phyloP scores from a whole-genome alignment of 225 moss, liverwort and hornwort genomes.

The Ulota crispa region DNA sequence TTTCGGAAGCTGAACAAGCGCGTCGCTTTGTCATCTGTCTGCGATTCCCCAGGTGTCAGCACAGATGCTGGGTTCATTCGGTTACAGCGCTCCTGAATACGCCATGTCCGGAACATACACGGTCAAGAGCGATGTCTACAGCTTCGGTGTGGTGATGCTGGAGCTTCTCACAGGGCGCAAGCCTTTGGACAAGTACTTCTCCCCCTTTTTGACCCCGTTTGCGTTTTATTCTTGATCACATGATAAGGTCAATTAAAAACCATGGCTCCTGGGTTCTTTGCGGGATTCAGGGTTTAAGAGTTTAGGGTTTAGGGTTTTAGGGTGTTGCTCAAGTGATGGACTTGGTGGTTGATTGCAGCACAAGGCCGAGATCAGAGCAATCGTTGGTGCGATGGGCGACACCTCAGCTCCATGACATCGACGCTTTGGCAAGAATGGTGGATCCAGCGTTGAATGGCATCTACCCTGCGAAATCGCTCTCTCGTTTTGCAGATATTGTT shows the following conservation, averaged over 20 bases:
- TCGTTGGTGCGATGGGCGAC: constrained; percentile 85
- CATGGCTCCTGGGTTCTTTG: neutral
- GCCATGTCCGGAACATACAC: constrained; percentile 57
- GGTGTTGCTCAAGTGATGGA: neutral
- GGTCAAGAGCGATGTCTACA: constrained; percentile 63
- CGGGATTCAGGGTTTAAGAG: too few species aligned
- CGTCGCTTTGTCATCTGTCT: neutral
- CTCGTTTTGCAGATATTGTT: constrained; percentile 78
- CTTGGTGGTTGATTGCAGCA: constrained; percentile 34
- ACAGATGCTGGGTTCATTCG: constrained; percentile 66
- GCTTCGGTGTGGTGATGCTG: constrained; percentile 65
- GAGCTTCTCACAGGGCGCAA: constrained; percentile 65
- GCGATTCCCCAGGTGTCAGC: constrained; percentile 59
- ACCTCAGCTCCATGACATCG: constrained; percentile 81
- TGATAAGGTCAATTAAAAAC: neutral
- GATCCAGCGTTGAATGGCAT: constrained; percentile 77
- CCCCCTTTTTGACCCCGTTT: neutral
- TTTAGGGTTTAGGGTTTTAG: too few species aligned
- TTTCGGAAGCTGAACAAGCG: neutral
- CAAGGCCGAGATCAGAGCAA: constrained; percentile 72
- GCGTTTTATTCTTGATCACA: neutral
- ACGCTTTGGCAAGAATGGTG: constrained; percentile 77
- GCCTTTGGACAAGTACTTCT: constrained; percentile 39
- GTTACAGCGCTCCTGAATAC: constrained; percentile 56
- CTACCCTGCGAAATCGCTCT: constrained; percentile 80